Conservation (phyloP, 23 red algal genomes). For the Gracilariopsis chorda region DNA sequence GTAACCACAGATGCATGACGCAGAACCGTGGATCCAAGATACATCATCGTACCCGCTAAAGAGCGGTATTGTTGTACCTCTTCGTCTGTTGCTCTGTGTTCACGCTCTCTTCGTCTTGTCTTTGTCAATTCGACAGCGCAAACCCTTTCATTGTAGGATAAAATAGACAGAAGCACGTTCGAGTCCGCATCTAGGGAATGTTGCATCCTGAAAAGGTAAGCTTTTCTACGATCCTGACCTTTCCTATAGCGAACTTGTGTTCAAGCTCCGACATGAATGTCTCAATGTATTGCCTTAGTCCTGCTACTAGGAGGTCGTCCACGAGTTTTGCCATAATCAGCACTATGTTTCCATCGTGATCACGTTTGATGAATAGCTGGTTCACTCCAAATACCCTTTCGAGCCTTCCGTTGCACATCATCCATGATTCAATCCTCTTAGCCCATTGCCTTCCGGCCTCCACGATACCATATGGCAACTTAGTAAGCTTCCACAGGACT, state of each 20-base stretch:
- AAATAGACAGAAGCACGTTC: too few species aligned
- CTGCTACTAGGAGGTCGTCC: constrained; percentile 11
- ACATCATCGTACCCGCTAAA: neutral
- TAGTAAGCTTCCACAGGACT: neutral
- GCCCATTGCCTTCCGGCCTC: constrained; percentile 14
- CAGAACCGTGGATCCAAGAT: neutral
- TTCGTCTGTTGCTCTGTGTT: neutral
- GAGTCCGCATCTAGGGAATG: neutral
- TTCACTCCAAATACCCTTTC: neutral
- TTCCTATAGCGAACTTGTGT: too few species aligned
- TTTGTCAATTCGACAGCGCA: too few species aligned
- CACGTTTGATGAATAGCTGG: neutral
- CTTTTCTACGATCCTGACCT: too few species aligned
- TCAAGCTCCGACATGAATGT: too few species aligned
- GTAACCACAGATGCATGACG: neutral
- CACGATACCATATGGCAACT: neutral
- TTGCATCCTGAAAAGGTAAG: neutral
- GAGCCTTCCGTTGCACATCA: neutral
- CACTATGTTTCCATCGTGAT: neutral
- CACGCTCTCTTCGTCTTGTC: neutral
- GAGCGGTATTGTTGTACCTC: neutral
- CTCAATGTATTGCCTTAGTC: too few species aligned
- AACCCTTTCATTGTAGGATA: too few species aligned
- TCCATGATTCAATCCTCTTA: neutral
- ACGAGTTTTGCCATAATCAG: neutral